Evolutionary conservation across 768 basidiomycete genomes (phyloP).

Genomic region (Dendrothele bispora): DNA sequence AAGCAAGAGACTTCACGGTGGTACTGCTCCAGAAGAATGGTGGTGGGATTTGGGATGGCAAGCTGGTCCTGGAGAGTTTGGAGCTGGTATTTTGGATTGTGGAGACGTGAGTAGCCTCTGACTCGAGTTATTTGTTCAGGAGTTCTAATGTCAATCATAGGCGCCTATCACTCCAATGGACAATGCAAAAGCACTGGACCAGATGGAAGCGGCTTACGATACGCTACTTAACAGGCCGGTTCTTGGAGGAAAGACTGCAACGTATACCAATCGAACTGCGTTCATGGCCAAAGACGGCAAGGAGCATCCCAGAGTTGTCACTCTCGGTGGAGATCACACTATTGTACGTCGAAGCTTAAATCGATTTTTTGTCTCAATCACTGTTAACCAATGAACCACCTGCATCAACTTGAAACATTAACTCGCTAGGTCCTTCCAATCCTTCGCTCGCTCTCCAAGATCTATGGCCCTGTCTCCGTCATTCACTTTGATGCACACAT

Average conservation of each 20-base stretch:
- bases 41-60: constrained; percentile 43
- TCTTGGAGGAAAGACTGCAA: constrained; percentile 18
- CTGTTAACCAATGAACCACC: neutral
- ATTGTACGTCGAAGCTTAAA: constrained; percentile 56
- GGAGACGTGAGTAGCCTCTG: constrained; percentile 49
- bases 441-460: constrained; percentile 59
- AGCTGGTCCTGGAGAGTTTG: constrained; percentile 48
- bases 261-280: constrained; percentile 22
- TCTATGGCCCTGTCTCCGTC: constrained; percentile 67
- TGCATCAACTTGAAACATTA: too few species aligned
- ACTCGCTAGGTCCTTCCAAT: constrained; percentile 56
- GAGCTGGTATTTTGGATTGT: constrained; percentile 57
- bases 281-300: constrained; percentile 50
- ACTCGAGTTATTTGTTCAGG: neutral
- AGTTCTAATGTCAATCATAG: constrained; percentile 7
- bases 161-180: constrained; percentile 49
- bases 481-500: constrained; percentile 70
- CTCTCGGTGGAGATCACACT: constrained; percentile 73
- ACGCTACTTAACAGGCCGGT: constrained; percentile 55
- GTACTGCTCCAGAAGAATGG: too few species aligned
- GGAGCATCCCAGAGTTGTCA: constrained; percentile 63
- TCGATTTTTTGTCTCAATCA: constrained; percentile 38
- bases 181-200: constrained; percentile 61
- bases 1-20: constrained; percentile 47
- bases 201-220: constrained; percentile 67